A percentile compares a stretch with the other conserved stretches of the same genome.
Conservation (phyloP, 225 moss, liverwort and hornwort species). For the Thuidium tamariscinum region DNA sequence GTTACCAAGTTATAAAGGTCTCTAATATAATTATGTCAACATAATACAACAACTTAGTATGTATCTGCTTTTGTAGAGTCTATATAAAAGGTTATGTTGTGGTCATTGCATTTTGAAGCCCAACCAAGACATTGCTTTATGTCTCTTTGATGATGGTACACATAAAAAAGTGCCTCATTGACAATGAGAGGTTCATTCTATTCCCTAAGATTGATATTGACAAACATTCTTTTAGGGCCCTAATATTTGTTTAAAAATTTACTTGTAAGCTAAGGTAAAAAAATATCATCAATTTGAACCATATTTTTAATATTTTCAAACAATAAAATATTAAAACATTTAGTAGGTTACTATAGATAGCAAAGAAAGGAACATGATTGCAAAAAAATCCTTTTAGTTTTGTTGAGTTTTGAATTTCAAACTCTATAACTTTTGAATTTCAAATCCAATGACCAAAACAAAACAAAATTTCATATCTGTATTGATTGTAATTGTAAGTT, state of each 20-base stretch:
- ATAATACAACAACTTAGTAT: fast-evolving
- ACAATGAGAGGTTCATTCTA: fast-evolving
- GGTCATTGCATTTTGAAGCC: fast-evolving
- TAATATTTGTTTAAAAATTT: neutral
- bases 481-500: no score
- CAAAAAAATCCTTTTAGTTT: no score
- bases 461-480: no score
- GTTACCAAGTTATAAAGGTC: neutral
- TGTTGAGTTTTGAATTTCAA: no score
- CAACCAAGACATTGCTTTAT: fast-evolving
- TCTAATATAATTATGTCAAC: fast-evolving
- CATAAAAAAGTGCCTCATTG: fast-evolving
- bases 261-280: no score
- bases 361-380: no score
- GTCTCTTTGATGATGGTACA: neutral
- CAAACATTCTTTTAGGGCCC: fast-evolving
- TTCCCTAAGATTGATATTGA: fast-evolving
- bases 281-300: no score
- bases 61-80: fast-evolving
- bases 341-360: no score
- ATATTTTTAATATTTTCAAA: no score
- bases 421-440: no score
- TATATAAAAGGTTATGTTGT: fast-evolving
- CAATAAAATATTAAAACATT: no score
- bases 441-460: no score